Conservation (phyloP, 176 grass and related monocot genomes). For the Oryza australiensis region DNA sequence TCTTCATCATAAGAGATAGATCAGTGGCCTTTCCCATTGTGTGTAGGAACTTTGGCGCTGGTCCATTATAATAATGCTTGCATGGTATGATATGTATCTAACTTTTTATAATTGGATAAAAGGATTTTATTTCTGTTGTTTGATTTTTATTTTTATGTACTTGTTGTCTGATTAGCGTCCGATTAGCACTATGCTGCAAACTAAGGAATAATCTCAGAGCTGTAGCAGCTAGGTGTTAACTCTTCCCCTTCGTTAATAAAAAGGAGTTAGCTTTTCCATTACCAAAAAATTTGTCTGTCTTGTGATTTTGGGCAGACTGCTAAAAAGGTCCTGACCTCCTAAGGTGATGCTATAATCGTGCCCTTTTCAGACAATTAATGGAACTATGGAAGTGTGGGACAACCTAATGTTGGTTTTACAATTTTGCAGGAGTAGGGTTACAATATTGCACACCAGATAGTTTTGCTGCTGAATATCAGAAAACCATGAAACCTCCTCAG, state of each 20-base stretch:
- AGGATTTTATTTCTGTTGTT: not conserved
- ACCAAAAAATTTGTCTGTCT: not conserved
- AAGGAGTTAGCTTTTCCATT: not conserved
- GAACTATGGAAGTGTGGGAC: not conserved
- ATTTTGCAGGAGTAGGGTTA: constrained; percentile 26
- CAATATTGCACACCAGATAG: constrained; percentile 12
- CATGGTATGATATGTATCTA: not conserved
- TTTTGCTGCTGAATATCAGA: not conserved
- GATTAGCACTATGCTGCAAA: not conserved
- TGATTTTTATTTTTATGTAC: constrained; percentile 3
- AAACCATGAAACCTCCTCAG: constrained; percentile 58
- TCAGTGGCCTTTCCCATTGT: not conserved
- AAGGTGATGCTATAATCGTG: not conserved
- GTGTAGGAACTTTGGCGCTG: not conserved
- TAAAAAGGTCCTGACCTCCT: not conserved
- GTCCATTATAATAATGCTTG: not conserved
- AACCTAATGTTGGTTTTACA: not conserved
- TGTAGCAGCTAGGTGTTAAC: not conserved
- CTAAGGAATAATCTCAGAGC: not conserved
- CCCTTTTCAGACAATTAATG: not conserved
- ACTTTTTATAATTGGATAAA: not conserved
- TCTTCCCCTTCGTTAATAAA: too few species aligned
- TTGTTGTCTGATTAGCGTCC: not conserved
- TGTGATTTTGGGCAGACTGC: not conserved
- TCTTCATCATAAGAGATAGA: not conserved